Evolutionary conservation across 148 eudicot species (phyloP), one percentile per base, ranked within the genome.

Genomic region (Simmondsia chinensis): DNA sequence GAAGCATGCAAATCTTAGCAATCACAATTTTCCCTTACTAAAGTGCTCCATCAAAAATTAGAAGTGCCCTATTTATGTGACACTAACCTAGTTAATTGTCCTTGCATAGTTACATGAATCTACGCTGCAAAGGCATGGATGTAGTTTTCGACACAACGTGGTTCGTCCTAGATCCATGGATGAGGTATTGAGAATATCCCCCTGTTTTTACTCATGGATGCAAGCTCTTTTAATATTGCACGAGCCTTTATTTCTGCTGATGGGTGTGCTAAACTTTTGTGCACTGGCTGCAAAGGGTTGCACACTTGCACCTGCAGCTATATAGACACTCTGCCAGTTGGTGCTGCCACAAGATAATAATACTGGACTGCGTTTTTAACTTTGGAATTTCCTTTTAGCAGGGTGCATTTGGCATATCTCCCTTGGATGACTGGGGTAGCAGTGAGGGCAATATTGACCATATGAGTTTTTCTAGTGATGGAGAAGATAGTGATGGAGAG

Each of bases 401-500:
- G 93, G 75, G 52, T 38, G 66, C 77, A 20, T 20, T 57, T 20
- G 77, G 68, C 39, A 34, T 57, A 20, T 70, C 72, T 26, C 49
- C 85, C 24, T 56, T 75, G 22, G 77, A 73, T 74, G 82, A 81
- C 33, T 78, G 82, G 91, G 76, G 46, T n/a, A 55, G 63, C 39
- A 66, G 50, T 53, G 63, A 61, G 52, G 66, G 56, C 14, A 20
- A 54, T 56, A 40, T 56, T 42, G 80, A 62, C 33, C 62, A 74
- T 54, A 31, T 57, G 33, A 45, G 51, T 43, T 76, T 82, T 33
- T 73, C 95, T 32, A 78, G 87, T 58, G 93, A 81, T 9, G 88
- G 75, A 30, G 97, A 89, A 57, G 93, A 79, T 31, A 79, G 84
- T 41, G 93, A 89, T 47, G 94, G 80, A 51, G 97, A 84, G 42